Evolutionary conservation across 2,329 filamentous ascomycete genomes (phyloP).

Genomic region (Phaeosphaeria sp.): DNA sequence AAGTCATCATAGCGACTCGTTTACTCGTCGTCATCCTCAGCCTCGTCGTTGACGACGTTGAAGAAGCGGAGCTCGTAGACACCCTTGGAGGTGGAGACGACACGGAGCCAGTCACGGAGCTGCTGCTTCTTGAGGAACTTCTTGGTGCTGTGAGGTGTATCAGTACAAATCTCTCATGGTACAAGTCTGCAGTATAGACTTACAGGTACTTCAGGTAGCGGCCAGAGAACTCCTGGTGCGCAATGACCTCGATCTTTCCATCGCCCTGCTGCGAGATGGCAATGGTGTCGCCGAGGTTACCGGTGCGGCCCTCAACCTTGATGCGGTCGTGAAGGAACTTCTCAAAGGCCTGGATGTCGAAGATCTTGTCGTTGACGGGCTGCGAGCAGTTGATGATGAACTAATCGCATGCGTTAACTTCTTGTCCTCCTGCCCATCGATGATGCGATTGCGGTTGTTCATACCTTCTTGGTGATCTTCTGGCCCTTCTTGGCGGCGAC

Average conservation of each 20-base stretch:
- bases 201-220: slow-evolving; percentile 99
- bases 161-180: neutral
- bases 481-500: slow-evolving; percentile 58
- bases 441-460: slow-evolving; percentile 25
- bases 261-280: slow-evolving; percentile 89
- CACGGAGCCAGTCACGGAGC: slow-evolving; percentile 99
- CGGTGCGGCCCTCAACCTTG: slow-evolving; percentile 98
- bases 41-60: slow-evolving; percentile 99
- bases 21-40: slow-evolving; percentile 98
- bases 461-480: slow-evolving; percentile 87
- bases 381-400: slow-evolving; percentile 99
- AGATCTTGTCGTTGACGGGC: slow-evolving; percentile 99
- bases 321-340: slow-evolving; percentile 99
- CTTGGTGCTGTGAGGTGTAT: slow-evolving; percentile 78
- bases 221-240: slow-evolving; percentile 97
- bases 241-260: slow-evolving; percentile 97
- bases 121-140: slow-evolving; percentile 99
- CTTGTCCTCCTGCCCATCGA: neutral
- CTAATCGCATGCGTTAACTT: slow-evolving; percentile 55
- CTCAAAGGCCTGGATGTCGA: slow-evolving; percentile 97
- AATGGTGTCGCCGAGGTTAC: slow-evolving; percentile 95
- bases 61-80: slow-evolving; percentile 99
- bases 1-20: slow-evolving; percentile 37
- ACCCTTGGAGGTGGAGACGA: slow-evolving; percentile 96
- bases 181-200: slow-evolving; percentile 47